Evolutionary conservation across 805 yeast species (phyloP), one percentile per base, ranked within the genome.

Genomic region (Cyberlindnera lachancei): DNA sequence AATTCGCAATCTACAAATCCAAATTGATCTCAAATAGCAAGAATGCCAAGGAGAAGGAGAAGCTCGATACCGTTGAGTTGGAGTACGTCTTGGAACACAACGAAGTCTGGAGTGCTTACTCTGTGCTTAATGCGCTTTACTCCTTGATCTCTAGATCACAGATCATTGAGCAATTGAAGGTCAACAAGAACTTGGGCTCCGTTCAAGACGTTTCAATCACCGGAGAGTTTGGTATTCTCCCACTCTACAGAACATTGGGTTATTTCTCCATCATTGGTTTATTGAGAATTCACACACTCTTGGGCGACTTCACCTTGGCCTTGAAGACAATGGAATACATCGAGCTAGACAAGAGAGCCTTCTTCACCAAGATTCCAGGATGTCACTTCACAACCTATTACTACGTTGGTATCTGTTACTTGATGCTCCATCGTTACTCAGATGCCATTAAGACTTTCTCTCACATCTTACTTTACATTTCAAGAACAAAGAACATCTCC

Each of bases 381-480:
- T 67, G 68, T 27, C 73, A 68, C 47, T 66, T 65, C 52, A 63
- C 70, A 22, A 66, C 69, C 30, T 68, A 68, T 52, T 68, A 68
- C 53, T 68, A 68, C 41, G 70, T 66, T 26, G 73, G 73, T 2
- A 65, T 63, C 54, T 63, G 72, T 47, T 67, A 66, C 53, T 47
- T 68, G 46, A 68, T 68, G 73, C 50, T 67, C 44, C 62, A 66
- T 40, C 55, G 73, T 41, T 68, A 67, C 48, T 55, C 70, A 7
- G 73, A 68, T 39, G 71, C 73, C 18, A 65, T 67, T 52, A 65
- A 61, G 49, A 59, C 66, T 8, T 65, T 68, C 42, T 60, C 69
- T 5, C 71, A 67, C 45, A 64, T 67, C 35, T 51, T 68, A 33
- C 45, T 66, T 29, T 66, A 59, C 57, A 63, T 68, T 33, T 54